Conservation (phyloP, 495 filamentous ascomycete species). For the Penicillium odoratum region DNA sequence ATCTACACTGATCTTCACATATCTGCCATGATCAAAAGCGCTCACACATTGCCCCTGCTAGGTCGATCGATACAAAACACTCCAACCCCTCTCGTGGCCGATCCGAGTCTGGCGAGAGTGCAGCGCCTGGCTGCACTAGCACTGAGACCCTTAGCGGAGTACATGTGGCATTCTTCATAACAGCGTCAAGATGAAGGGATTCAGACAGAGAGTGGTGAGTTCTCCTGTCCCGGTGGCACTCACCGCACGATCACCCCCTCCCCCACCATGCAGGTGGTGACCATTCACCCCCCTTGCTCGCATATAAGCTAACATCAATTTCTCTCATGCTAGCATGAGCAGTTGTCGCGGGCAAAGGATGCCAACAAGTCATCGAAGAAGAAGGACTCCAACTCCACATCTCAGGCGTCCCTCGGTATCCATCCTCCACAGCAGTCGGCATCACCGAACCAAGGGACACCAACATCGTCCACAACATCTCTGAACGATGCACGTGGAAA, state of each 20-base stretch:
- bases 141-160: slow-evolving; percentile 34
- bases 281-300: slow-evolving; percentile 9
- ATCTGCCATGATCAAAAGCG: slow-evolving; percentile 7
- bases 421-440: slow-evolving; percentile 58
- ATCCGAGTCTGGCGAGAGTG: slow-evolving; percentile 41
- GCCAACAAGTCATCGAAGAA: slow-evolving; percentile 93
- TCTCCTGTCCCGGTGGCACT: slow-evolving; percentile 18
- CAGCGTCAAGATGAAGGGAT: slow-evolving; percentile 82
- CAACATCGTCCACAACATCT: slow-evolving; percentile 83
- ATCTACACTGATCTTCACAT: not conserved
- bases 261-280: slow-evolving; percentile 18
- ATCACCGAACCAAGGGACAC: slow-evolving; percentile 65
- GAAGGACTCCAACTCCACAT: slow-evolving; percentile 78
- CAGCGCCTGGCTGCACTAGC: slow-evolving; percentile 42
- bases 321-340: slow-evolving; percentile 55
- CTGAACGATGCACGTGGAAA: slow-evolving; percentile 86
- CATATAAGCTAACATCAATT: slow-evolving; percentile 30
- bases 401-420: slow-evolving; percentile 45
- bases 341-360: slow-evolving; percentile 96
- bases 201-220: slow-evolving; percentile 97
- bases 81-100: slow-evolving; percentile 23
- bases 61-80: slow-evolving; percentile 37
- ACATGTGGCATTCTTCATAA: slow-evolving; percentile 40
- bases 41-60: slow-evolving; percentile 35
- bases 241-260: slow-evolving; percentile 19